Evolutionary conservation across 768 basidiomycete genomes (phyloP), one percentile per base, ranked within the genome.

Genomic region (Leccinum truebloodii): DNA sequence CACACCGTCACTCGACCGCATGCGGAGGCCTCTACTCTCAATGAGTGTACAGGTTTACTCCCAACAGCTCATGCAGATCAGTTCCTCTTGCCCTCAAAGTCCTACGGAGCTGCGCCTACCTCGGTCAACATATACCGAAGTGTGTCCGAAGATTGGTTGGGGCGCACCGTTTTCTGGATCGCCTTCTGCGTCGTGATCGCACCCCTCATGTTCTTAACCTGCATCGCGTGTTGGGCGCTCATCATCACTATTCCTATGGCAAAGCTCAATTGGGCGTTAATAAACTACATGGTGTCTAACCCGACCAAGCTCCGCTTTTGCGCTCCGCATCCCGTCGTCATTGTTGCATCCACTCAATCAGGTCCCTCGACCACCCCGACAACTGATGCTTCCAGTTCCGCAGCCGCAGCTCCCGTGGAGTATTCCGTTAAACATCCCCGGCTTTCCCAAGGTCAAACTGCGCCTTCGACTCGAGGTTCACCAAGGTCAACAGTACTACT

Each of bases 191-290:
- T 80, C 63, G 78, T 97, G 71, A 89, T 99, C 67, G 90, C 94
- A 1, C 97, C 97, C 6, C 77, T 94, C 63, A 88, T 98, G 83
- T 82, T 97, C 57, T 58, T 90, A 62, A 92, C 94, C 30, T 97
- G 94, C 73, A 69, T 92, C 63, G 77, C 94, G 55, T 98, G 97
- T 77, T 99, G 95, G 95, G 94, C 82, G n/a, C 81, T 94, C 61
- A 87, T 99, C 61, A 82, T 99, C 71, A 92, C 95, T 59, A 91
- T 99, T 64, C 97, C 97, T 4, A 99, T 99, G 97, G 97, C 95
- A 34, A 96, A 90, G 73, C 83, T 99, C 54, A 93, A 88, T 66
- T 98, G 96, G 96, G 92, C 86, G n/a, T 83, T 99, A 49, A 82
- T 98, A 70, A 86, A 88, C 51, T 83, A 92, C 72, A 81, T 99